A percentile compares a stretch with the other conserved stretches of the same genome.
Evolutionary conservation across 805 yeast species (phyloP).

Genomic region (Suhomyces sp.): DNA sequence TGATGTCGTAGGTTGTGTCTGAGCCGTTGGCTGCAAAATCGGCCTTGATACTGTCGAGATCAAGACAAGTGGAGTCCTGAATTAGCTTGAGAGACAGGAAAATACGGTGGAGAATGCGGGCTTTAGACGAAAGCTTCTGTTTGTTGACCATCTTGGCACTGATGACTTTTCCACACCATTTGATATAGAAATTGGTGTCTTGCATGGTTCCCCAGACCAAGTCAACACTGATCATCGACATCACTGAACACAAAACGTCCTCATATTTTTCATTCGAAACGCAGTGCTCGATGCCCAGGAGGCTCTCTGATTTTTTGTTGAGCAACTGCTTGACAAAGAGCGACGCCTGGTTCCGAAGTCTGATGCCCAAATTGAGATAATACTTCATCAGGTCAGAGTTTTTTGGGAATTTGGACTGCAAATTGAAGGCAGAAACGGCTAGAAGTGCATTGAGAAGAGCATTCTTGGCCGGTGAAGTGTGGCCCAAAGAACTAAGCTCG

Average conservation of each 20-base stretch:
- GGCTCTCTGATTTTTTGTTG: slow-evolving; percentile 30
- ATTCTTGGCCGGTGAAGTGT: slow-evolving; percentile 71
- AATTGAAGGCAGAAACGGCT: slow-evolving; percentile 78
- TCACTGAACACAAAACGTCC: slow-evolving; percentile 76
- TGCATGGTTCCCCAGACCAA: slow-evolving; percentile 90
- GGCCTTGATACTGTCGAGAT: slow-evolving; percentile 31
- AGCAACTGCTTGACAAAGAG: slow-evolving; percentile 59
- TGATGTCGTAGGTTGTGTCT: slow-evolving; percentile 32
- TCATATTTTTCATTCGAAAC: slow-evolving; percentile 64
- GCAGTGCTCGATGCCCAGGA: slow-evolving; percentile 44
- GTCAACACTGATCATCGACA: slow-evolving; percentile 85
- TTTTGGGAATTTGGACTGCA: slow-evolving; percentile 68
- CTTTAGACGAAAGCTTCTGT: slow-evolving; percentile 67
- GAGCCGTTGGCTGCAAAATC: slow-evolving; percentile 26
- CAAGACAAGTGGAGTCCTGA: slow-evolving; percentile 69
- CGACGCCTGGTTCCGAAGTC: slow-evolving; percentile 72
- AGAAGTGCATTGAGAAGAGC: slow-evolving; percentile 74
- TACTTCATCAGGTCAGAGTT: slow-evolving; percentile 65
- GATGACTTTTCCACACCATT: slow-evolving; percentile 74
- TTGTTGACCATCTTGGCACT: slow-evolving; percentile 64
- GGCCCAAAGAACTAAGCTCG: slow-evolving; percentile 70
- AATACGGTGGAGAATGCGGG: slow-evolving; percentile 72
- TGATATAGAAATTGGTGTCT: slow-evolving; percentile 72
- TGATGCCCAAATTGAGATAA: slow-evolving; percentile 69
- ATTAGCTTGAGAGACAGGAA: slow-evolving; percentile 71